These are phyloP conservation scores for Pelargonium cotyledonis DNA, from an alignment of 441 rosid genomes.

Conservation along the genomic window DNA sequence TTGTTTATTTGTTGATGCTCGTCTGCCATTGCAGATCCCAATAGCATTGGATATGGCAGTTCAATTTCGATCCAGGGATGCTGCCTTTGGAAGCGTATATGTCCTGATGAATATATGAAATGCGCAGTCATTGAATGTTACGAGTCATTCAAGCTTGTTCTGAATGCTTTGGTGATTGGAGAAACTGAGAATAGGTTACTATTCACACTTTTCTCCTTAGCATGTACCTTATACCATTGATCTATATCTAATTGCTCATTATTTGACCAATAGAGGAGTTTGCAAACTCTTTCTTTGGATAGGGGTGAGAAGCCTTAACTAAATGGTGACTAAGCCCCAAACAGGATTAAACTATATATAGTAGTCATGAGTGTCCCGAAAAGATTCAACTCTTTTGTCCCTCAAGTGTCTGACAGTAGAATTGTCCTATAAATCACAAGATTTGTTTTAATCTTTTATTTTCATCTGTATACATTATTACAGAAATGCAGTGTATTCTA, in stretches of 20 bases:
- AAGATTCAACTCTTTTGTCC: not conserved
- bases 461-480: not conserved
- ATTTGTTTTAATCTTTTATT: not conserved
- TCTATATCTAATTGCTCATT: not conserved
- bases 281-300: not conserved
- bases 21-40: conserved; percentile 57
- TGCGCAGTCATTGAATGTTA: conserved; percentile 98
- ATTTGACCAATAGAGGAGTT: not conserved
- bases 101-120: conserved; percentile 95
- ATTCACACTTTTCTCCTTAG: not conserved
- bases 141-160: conserved; percentile 77
- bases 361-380: conserved; percentile 5
- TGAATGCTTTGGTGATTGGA: conserved; percentile 74
- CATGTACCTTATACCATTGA: too few relatives aligned
- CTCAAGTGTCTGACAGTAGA: not conserved
- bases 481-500: not conserved
- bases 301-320: too few relatives aligned
- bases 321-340: too few relatives aligned
- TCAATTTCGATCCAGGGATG: conserved; percentile 68
- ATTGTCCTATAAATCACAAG: not conserved
- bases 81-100: conserved; percentile 87
- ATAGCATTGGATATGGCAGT: conserved; percentile 95
- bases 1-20: conserved; percentile 4
- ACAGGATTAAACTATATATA: not conserved
- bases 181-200: conserved; percentile 85